Conservation (phyloP, 805 yeast genomes). For the Cyberlindnera galapagoensis region DNA sequence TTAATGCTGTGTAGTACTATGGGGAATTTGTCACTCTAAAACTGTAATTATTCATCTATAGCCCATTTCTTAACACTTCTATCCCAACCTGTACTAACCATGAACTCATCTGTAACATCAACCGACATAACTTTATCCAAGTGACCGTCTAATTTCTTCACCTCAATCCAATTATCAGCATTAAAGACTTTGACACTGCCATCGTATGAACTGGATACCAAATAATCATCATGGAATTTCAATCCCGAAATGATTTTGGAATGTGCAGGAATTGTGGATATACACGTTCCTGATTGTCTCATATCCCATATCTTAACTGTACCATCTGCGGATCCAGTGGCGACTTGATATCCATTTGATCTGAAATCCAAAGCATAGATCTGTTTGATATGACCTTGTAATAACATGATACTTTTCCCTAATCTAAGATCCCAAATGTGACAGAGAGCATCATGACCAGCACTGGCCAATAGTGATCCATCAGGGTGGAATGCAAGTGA, state of each 20-base stretch:
- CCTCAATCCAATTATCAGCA: constrained; percentile 61
- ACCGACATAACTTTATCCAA: constrained; percentile 69
- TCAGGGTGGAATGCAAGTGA: constrained; percentile 61
- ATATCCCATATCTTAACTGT: constrained; percentile 82
- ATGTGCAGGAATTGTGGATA: constrained; percentile 64
- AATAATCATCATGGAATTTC: constrained; percentile 35
- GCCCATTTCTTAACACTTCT: constrained; percentile 38
- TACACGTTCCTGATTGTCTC: constrained; percentile 40
- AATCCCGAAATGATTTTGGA: constrained; percentile 63
- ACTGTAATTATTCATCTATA: constrained; percentile 7
- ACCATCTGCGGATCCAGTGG: constrained; percentile 83
- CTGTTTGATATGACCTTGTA: constrained; percentile 67
- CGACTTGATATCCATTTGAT: constrained; percentile 65
- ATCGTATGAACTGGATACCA: constrained; percentile 69
- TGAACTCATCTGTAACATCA: constrained; percentile 42
- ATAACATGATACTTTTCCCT: constrained; percentile 54
- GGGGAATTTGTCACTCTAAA: too few species aligned
- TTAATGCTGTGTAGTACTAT: too few species aligned
- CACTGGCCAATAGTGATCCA: constrained; percentile 71
- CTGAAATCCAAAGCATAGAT: constrained; percentile 72
- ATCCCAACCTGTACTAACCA: constrained; percentile 26
- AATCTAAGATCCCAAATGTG: constrained; percentile 83
- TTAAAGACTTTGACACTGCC: constrained; percentile 56
- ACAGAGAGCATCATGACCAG: constrained; percentile 70
- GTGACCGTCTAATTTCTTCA: constrained; percentile 47